These are phyloP conservation scores for Xerocomus nothofagi DNA, from an alignment of 1,284 basidiomycete species.

Conservation along the genomic window DNA sequence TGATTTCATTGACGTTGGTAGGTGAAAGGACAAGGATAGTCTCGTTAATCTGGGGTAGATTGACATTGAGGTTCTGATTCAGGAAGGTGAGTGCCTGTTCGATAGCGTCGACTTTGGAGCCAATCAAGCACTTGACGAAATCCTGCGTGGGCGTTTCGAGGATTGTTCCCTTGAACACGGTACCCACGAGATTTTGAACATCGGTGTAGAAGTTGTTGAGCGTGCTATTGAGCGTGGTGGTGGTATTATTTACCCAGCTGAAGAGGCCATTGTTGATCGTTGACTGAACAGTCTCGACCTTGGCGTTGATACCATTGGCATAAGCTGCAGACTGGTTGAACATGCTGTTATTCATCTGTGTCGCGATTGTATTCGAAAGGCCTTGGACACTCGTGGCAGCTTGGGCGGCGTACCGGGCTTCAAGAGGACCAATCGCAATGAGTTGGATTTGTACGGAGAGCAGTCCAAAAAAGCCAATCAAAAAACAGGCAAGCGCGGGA, in stretches of 20 bases:
- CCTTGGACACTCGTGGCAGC: conserved; percentile 60
- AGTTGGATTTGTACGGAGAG: conserved; percentile 87
- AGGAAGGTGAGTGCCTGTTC: conserved; percentile 91
- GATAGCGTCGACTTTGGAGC: conserved; percentile 84
- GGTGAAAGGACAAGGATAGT: conserved; percentile 76
- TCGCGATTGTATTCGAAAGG: conserved; percentile 72
- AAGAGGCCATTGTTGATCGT: conserved; percentile 86
- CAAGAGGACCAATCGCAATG: conserved; percentile 69
- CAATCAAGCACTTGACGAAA: conserved; percentile 87
- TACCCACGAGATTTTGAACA: conserved; percentile 66
- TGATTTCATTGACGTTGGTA: conserved; percentile 69
- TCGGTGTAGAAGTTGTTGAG: conserved; percentile 75
- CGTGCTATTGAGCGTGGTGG: conserved; percentile 81
- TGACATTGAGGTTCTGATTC: conserved; percentile 80
- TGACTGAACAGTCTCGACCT: conserved; percentile 67
- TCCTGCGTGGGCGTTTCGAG: conserved; percentile 81
- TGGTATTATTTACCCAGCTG: conserved; percentile 94
- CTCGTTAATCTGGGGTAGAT: conserved; percentile 74
- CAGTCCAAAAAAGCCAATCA: conserved; percentile 89
- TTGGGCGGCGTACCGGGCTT: conserved; percentile 59
- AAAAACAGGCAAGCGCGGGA: conserved; percentile 84
- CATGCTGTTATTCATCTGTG: conserved; percentile 78
- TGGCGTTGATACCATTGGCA: conserved; percentile 72
- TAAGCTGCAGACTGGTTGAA: conserved; percentile 77
- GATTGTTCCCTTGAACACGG: conserved; percentile 80